Evolutionary conservation across 192 early-diverging fungal species (phyloP), one percentile per base, ranked within the genome.

Genomic region (Geranomyces variabilis): DNA sequence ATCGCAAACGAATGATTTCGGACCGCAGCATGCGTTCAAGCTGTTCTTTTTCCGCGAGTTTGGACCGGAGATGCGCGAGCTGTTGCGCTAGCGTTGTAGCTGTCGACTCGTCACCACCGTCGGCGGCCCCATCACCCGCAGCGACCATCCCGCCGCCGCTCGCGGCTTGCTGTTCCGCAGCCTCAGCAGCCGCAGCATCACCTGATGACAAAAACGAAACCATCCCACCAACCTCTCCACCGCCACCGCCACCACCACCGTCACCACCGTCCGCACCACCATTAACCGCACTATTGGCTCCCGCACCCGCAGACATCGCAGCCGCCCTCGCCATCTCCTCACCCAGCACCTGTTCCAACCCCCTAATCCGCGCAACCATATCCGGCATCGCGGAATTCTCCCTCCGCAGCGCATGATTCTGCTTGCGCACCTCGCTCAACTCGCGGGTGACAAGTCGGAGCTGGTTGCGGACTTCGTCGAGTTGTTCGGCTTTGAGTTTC

Each of bases 351-450:
- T 46, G 14, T 47, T 84, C 79, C 56, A 86, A 59, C 15, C 62
- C 57, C 14, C 47, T 49, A 64, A 87, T 76, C 34, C 76, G 67
- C 22, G 14, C n/a, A 0, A 63, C 30, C 48, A 87, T 49, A 14
- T 84, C 79, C 13, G 85, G 83, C 34, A 87, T 48, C 36, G 57
- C 17, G 34, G 30, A 19, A 49, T 64, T 78, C 67, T 87, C 70
- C 26, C 22, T 36, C 21, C 74, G 63, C n/a, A 83, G 66, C 10
- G 51, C 21, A 33, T 79, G 45, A 53, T 79, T 83, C 46, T 73
- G 48, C 13, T 69, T 65, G 10, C 79, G 67, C 24, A 77, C 57
- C 19, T 84, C 74, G 0, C 83, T 63, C 6, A 86, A 49, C 61
- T 86, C 77, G 24, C 57, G 5, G 0, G 82, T 66, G 28, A 88